Evolutionary conservation across 1,139 yeast species (phyloP), one percentile per base, ranked within the genome.

Genomic region (Geotrichum candidum): DNA sequence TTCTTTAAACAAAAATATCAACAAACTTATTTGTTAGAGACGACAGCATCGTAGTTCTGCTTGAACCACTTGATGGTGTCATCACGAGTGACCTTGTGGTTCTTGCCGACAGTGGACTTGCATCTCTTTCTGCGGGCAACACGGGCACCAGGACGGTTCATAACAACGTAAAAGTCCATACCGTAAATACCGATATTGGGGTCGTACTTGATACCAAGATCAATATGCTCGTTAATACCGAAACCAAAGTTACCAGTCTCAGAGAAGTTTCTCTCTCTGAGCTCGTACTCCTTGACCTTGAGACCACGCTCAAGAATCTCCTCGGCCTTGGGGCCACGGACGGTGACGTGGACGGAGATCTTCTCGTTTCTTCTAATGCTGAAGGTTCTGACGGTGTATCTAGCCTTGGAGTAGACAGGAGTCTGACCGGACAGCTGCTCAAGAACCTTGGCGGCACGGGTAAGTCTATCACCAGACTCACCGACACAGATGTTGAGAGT

Each of bases 371-470:
- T 90, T 88, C 99, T 91, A 87, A 94, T 94, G 87, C 98, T 97
- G 83, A 94, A 94, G 70, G 98, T 90, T 89, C 99, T 90, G 79
- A 94, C 97, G 73, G 99, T 94, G 91, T 94, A 94, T 86, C 99
- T 90, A 76, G 99, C 99, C 88, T 95, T 94, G 76, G 99, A 92
- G 84, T 90, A 97, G 76, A 94, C 99, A 81, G 99, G 99, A 76
- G 99, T 94, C 85, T 94, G 99, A 91, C 99, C 99, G 74, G 98
- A 92, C 77, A 94, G 89, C 86, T 95, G 99, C 85, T 94, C 99
- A 80, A 94, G 87, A 77, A 94, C 99, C 88, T 94, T 94, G 79
- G 99, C 95, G 77, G 99, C 99, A 90, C 99, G 94, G 86, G 99
- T 94, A 82, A 94, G 90, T 87, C 98, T 89, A 83, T 94, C 99